A percentile compares a stretch with the other conserved stretches of the same genome.
Conservation (phyloP, 768 basidiomycete genomes). For the Porpolomopsis calyptriformis region DNA sequence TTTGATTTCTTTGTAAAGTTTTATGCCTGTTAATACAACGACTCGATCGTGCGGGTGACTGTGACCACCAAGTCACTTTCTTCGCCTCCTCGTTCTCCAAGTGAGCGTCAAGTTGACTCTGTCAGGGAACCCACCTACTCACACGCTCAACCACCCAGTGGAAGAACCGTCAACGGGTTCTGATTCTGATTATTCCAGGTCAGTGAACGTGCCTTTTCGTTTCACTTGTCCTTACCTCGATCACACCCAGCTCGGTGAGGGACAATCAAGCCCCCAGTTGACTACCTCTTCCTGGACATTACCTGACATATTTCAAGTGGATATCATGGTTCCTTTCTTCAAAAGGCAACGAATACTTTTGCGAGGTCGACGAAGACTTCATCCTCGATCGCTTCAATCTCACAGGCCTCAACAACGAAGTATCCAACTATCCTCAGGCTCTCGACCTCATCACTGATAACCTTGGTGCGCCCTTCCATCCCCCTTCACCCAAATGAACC, state of each 20-base stretch:
- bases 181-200: constrained; percentile 96
- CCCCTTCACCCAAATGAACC: background rate
- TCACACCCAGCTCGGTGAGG: constrained; percentile 30
- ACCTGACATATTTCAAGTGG: constrained; percentile 47
- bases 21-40: no score
- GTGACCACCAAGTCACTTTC: no score
- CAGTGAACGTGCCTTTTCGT: constrained; percentile 18
- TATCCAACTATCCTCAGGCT: constrained; percentile 88
- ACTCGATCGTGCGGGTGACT: no score
- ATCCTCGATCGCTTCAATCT: constrained; percentile 97
- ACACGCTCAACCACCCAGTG: no score
- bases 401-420: constrained; percentile 93
- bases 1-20: no score
- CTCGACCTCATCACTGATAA: constrained; percentile 95
- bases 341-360: constrained; percentile 99
- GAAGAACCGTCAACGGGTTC: constrained; percentile 86
- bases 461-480: constrained; percentile 46
- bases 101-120: no score
- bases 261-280: no score
- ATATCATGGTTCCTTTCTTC: constrained; percentile 96
- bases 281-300: constrained; percentile 4
- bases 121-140: no score
- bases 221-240: constrained; percentile 8
- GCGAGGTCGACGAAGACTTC: constrained; percentile 98
- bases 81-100: no score